Evolutionary conservation across 352 stramenopile species (phyloP).

Genomic region (Phytophthora sansomeana): DNA sequence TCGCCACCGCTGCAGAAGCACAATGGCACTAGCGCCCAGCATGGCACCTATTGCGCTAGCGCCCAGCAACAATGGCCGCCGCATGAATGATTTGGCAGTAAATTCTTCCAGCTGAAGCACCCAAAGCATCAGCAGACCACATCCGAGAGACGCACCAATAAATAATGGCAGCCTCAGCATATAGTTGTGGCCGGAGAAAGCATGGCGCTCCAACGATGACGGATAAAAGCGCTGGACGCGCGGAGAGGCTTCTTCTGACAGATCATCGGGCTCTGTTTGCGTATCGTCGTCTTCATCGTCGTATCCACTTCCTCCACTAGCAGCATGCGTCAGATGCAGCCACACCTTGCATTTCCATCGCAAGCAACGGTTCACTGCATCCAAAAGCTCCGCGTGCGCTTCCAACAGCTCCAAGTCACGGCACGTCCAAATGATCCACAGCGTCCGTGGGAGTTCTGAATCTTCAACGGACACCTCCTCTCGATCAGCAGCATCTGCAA

Average conservation of each 20-base stretch:
- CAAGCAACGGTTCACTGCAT: slow-evolving; percentile 47
- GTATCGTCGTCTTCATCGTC: slow-evolving; percentile 40
- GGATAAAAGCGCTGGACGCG: slow-evolving; percentile 53
- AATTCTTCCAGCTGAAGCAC: slow-evolving; percentile 37
- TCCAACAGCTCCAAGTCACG: slow-evolving; percentile 57
- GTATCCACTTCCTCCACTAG: slow-evolving; percentile 8
- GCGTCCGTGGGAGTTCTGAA: slow-evolving; percentile 41
- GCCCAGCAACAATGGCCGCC: slow-evolving; percentile 45
- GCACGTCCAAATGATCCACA: slow-evolving; percentile 68
- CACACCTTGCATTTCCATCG: slow-evolving; percentile 60
- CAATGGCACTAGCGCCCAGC: slow-evolving; percentile 35
- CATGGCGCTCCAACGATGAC: slow-evolving; percentile 31
- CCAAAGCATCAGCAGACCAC: slow-evolving; percentile 39
- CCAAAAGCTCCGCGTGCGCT: slow-evolving; percentile 50
- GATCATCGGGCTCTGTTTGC: slow-evolving; percentile 43
- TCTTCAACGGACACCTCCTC: slow-evolving; percentile 26
- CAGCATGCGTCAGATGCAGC: slow-evolving; percentile 52
- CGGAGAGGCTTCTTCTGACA: slow-evolving; percentile 35
- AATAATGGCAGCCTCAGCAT: slow-evolving; percentile 47
- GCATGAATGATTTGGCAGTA: slow-evolving; percentile 46
- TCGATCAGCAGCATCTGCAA: slow-evolving; percentile 29
- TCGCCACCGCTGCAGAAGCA: slow-evolving; percentile 21
- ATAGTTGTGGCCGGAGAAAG: slow-evolving; percentile 45
- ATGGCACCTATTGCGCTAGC: slow-evolving; percentile 36
- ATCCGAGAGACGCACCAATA: slow-evolving; percentile 38